Percentiles rank a stretch among this genome's conserved stretches.
Evolutionary conservation across 306 rosid genomes (phyloP).

Genomic region (Vachellia pachyceras): DNA sequence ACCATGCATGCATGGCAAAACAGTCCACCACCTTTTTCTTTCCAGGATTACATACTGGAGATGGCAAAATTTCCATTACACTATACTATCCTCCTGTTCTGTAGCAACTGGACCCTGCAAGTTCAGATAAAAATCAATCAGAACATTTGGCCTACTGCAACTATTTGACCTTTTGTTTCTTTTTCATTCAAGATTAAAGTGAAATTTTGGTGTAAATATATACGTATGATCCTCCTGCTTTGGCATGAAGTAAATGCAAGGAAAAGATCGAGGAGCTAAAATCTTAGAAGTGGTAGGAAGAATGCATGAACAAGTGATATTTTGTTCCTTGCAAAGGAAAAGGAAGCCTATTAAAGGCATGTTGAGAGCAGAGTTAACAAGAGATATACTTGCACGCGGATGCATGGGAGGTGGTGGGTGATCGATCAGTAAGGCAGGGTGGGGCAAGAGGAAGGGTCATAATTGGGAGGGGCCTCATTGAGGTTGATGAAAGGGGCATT

Average conservation of each 20-base stretch:
- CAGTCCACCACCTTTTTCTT: not conserved
- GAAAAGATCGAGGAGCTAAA: too few relatives aligned
- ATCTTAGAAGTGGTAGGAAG: too few relatives aligned
- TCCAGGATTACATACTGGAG: not conserved
- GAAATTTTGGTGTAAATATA: not conserved
- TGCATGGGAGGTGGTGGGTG: not conserved
- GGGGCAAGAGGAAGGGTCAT: not conserved
- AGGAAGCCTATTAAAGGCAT: too few relatives aligned
- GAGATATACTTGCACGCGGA: not conserved
- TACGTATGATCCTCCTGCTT: not conserved
- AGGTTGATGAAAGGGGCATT: slow-evolving; percentile 54
- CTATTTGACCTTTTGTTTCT: not conserved
- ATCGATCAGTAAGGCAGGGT: too few relatives aligned
- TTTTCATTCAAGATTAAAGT: not conserved
- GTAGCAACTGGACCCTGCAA: not conserved
- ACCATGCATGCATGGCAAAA: not conserved
- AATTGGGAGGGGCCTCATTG: slow-evolving; percentile 54
- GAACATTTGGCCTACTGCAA: not conserved
- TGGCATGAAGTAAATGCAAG: too few relatives aligned
- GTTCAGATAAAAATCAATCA: not conserved
- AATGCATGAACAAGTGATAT: too few relatives aligned
- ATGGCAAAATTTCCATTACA: not conserved
- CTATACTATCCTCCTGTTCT: not conserved
- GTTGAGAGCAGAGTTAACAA: too few relatives aligned
- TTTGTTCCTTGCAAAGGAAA: too few relatives aligned